Base-by-base conservation (phyloP, 2,329 filamentous ascomycete species). In the Neoarthrinium moseri region DNA sequence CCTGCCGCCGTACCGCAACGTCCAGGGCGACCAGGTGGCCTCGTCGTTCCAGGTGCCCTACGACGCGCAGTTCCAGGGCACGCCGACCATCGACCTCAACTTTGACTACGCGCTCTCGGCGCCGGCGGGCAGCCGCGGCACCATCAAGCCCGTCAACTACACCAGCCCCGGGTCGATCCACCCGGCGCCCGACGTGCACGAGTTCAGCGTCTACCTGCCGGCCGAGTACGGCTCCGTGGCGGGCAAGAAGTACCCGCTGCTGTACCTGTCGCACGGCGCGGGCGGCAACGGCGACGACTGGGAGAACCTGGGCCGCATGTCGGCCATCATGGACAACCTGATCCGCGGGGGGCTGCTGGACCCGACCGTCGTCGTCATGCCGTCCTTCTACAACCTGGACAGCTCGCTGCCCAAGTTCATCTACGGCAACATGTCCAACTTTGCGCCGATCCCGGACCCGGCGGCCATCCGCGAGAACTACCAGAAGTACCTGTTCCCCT, bases 251-350 rank as follows among this genome's bases (percentile, higher is more conserved):
- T 61, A 61, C 45, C 59, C 59, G 3, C 45, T 62, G 6, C 48
- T 62, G 30, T 62, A 62, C 45, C 54, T 62, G 11, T 60, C 58
- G 11, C 59, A 62, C 51, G 59, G 59, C 17, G 57, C 52, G 27
- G 46, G 47, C 39, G 59, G 59, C 43, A 60, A 62, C 48, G 59
- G 56, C 15, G 51, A 56, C 24, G 59, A 62, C 49, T 62, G 59
- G 59, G 56, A 61, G 46, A 61, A 60, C 45, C 56, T 53, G 20
- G 59, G 54, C 2, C 53, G 56, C 13, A 56, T 59, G 52, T 52
- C 51, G 40, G 46, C 50, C 48, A 61, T 62, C 46, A 50, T 62
- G 47, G 59, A 62, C 52, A 61, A 58, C 45, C 51, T 62, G 33
- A 62, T 62, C 51, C 52, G 49, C 6, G 53, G 30, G 7, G 56